phyloP scores from a whole-genome alignment of 169 alveolate genomes.

The Eimeria maxima region DNA sequence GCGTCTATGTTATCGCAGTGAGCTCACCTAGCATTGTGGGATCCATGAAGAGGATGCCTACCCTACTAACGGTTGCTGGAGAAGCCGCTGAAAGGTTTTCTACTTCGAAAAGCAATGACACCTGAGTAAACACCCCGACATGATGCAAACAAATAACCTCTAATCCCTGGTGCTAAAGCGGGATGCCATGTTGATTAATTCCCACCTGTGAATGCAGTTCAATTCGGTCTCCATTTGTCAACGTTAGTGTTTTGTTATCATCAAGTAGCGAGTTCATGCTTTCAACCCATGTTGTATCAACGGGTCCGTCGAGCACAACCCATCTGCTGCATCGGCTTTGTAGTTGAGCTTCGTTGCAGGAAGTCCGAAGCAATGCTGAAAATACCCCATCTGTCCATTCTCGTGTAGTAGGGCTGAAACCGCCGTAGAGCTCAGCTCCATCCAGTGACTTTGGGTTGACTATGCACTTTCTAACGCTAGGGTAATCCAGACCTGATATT shows the following conservation, averaged over 20 bases:
- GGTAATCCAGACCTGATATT: conserved; percentile 41
- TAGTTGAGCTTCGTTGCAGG: conserved; percentile 84
- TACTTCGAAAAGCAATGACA: conserved; percentile 97
- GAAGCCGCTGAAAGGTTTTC: conserved; percentile 97
- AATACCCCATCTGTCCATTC: conserved; percentile 97
- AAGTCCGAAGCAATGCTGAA: conserved; percentile 93
- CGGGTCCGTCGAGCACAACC: conserved; percentile 97
- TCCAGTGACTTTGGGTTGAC: conserved; percentile 96
- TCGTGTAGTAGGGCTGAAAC: conserved; percentile 92
- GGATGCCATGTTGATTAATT: background rate
- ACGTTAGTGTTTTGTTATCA: conserved; percentile 97
- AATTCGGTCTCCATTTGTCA: conserved; percentile 96
- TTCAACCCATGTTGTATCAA: conserved; percentile 98
- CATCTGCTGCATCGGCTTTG: conserved; percentile 92
- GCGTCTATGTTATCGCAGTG: conserved; percentile 80
- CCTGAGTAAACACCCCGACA: conserved; percentile 85
- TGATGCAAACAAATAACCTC: conserved; percentile 72
- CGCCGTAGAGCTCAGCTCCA: conserved; percentile 95
- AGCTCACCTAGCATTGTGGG: conserved; percentile 92
- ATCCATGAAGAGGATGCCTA: conserved; percentile 97
- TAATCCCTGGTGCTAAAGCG: background rate
- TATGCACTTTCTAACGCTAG: conserved; percentile 87
- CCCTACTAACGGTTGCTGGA: conserved; percentile 98
- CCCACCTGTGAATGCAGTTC: conserved; percentile 92
- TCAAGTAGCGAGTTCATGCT: conserved; percentile 97